Conservation (phyloP, 805 yeast species). For the Pichia insulana region DNA sequence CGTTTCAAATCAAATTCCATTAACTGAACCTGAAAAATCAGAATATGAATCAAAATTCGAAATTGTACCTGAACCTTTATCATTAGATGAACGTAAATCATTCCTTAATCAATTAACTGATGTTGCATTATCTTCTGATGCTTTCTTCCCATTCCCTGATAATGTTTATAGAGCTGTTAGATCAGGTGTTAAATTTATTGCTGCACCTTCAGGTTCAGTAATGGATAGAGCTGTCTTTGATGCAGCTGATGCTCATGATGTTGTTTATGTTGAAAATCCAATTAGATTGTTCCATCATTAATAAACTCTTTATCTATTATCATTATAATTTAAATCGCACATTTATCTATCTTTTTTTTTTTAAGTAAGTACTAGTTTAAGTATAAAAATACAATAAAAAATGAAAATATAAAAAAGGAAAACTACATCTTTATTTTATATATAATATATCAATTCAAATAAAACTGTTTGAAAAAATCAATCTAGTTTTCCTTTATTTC, state of each 20-base stretch:
- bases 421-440: too few relatives aligned
- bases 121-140: constrained; percentile 93
- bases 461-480: too few relatives aligned
- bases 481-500: constrained; percentile 15
- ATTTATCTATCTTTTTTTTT: constrained; percentile 1
- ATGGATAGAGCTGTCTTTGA: constrained; percentile 94
- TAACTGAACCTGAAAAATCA: constrained; percentile 81
- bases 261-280: constrained; percentile 94
- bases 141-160: constrained; percentile 99
- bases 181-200: constrained; percentile 92
- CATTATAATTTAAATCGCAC: neutral
- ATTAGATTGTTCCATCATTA: constrained; percentile 97
- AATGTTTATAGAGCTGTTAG: constrained; percentile 95
- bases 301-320: neutral
- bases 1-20: constrained; percentile 88
- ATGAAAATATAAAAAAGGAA: neutral
- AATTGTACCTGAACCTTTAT: constrained; percentile 73
- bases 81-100: constrained; percentile 73
- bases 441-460: neutral
- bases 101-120: constrained; percentile 76
- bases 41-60: constrained; percentile 89
- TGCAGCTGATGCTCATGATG: constrained; percentile 86
- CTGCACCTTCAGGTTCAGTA: constrained; percentile 97
- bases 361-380: neutral
- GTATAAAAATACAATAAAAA: neutral